phyloP scores from a whole-genome alignment of 139 green algal species.

The Coelastrella sp. region DNA sequence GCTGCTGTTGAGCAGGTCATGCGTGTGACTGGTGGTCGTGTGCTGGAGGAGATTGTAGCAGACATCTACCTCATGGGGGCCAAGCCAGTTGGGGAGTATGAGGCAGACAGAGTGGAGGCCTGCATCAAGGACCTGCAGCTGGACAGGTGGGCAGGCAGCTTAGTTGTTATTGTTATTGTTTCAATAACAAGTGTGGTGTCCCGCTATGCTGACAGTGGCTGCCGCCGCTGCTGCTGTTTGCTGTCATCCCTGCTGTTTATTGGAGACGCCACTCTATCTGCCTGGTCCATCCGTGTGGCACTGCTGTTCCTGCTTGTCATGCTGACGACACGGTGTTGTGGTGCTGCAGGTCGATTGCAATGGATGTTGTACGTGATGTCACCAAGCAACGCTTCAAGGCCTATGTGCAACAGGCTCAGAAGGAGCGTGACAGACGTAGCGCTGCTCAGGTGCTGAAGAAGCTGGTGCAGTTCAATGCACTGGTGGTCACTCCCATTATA shows the following conservation, averaged over 20 bases:
- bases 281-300: no score
- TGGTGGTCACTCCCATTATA: constrained; percentile 90
- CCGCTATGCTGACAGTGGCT: no score
- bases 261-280: no score
- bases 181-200: no score
- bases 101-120: constrained; percentile 65
- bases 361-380: constrained; percentile 58
- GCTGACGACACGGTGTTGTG: background rate
- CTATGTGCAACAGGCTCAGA: constrained; percentile 63
- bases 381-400: constrained; percentile 59
- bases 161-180: no score
- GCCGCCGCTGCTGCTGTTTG: no score
- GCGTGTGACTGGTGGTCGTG: constrained; percentile 51
- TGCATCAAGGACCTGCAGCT: constrained; percentile 81
- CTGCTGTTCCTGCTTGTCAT: background rate
- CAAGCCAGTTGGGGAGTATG: constrained; percentile 57
- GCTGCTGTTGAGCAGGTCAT: constrained; percentile 37
- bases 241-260: no score
- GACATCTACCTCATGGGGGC: constrained; percentile 70
- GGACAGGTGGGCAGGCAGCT: constrained; percentile 41
- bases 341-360: background rate
- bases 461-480: constrained; percentile 94
- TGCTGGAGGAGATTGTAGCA: constrained; percentile 58
- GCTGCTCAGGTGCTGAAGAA: constrained; percentile 89
- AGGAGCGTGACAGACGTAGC: constrained; percentile 70